These are phyloP conservation scores for Rugosomyces carneus DNA, from an alignment of 1,284 basidiomycete species.

Conservation along the genomic window DNA sequence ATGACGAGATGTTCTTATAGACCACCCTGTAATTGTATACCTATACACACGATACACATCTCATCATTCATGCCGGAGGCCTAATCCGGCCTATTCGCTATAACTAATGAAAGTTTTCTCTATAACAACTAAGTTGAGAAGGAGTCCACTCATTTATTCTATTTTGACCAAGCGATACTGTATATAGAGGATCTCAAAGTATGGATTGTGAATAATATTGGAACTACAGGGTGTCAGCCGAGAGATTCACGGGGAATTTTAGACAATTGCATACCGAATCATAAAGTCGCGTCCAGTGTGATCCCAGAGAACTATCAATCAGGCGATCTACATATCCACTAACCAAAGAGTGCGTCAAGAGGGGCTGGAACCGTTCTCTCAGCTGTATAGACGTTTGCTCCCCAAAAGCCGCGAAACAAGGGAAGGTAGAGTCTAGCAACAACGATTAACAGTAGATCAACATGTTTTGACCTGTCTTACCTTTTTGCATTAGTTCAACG, in stretches of 20 bases:
- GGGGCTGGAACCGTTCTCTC: conserved; percentile 91
- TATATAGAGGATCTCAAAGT: conserved; percentile 34
- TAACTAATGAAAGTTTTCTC: too few relatives aligned
- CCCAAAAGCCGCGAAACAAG: conserved; percentile 88
- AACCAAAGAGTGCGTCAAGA: conserved; percentile 80
- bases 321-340: conserved; percentile 86
- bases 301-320: conserved; percentile 85
- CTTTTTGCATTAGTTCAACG: conserved; percentile 96
- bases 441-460: background rate
- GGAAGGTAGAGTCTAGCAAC: conserved; percentile 78
- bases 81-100: too few relatives aligned
- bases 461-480: conserved; percentile 28
- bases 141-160: too few relatives aligned
- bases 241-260: background rate
- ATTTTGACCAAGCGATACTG: too few relatives aligned
- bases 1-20: conserved; percentile 53
- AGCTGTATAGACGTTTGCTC: conserved; percentile 86
- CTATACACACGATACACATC: background rate
- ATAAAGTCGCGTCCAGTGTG: conserved; percentile 88
- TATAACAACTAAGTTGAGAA: too few relatives aligned
- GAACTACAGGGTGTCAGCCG: conserved; percentile 26
- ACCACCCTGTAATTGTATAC: conserved; percentile 6
- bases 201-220: conserved; percentile 87
- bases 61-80: too few relatives aligned
- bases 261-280: conserved; percentile 61